Base-by-base conservation (phyloP, 2,329 filamentous ascomycete genomes). In the Stemphylium beticola region DNA sequence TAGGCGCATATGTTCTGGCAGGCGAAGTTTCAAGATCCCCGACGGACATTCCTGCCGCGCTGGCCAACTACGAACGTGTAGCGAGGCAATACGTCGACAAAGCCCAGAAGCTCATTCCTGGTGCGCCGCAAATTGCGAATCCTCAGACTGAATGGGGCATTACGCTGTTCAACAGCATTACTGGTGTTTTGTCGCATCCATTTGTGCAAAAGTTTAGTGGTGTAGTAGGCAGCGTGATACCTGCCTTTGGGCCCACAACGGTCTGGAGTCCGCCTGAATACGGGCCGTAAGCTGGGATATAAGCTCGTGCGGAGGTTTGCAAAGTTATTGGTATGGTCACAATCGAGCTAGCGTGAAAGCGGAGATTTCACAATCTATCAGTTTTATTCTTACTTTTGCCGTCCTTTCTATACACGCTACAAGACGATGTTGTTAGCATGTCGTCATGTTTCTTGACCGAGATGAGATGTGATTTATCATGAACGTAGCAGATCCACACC, bases 401-500 rank as follows among this genome's bases (percentile, higher is more conserved):
- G 26, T 22, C 22, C 6, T 22, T 4, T 22, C 22, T 22, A 22
- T 22, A 22, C 22, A 22, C 22, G 6, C 22, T 22, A 22, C 22
- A 22, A 22, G 22, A 22, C 6, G 4, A 4, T 6, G 22, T 22
- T 6, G 22, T 29, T 10, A 11, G 26, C 3, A 7, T 29, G 8
- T 29, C 2, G 26, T 11, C 26, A 29, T 29, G 26, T 11, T 29
- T 11, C 26, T 29, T 29, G 26, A 11, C 26, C 11, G 2, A 7
- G 26, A 29, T 11, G 9, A 29, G 7, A 29, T 29, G 26, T 29
- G 26, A 3, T 9, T 31, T 71, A 20, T 68, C 62, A 24, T 29
- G 26, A 29, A 29, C 38, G 54, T 14, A 72, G 43, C 26, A 75
- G 49, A 53, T 75, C 69, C 4, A 99, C 85, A 1, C 89, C 90